These are phyloP conservation scores for Pseudogymnoascus verrucosus DNA, from an alignment of 2,329 filamentous ascomycete species.

Conservation along the genomic window DNA sequence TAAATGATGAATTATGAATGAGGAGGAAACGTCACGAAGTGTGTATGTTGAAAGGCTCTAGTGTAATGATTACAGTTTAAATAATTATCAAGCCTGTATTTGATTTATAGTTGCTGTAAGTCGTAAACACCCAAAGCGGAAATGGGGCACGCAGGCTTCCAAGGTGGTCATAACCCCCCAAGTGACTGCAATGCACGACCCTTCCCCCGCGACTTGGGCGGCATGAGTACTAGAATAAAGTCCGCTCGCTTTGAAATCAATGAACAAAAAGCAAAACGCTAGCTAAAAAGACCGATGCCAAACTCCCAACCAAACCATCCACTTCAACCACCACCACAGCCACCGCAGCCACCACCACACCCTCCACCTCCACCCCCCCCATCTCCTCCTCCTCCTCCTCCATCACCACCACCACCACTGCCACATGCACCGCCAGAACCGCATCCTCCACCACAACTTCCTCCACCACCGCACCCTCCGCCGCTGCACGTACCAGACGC, in stretches of 20 bases:
- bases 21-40: neutral
- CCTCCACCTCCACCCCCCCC: slow-evolving; percentile 15
- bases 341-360: slow-evolving; percentile 12
- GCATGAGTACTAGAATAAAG: neutral
- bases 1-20: neutral
- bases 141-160: neutral
- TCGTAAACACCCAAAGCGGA: neutral
- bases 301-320: neutral
- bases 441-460: slow-evolving; percentile 37
- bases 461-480: slow-evolving; percentile 33
- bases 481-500: slow-evolving; percentile 38
- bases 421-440: slow-evolving; percentile 31
- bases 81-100: neutral
- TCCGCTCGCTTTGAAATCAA: neutral
- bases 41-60: neutral
- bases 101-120: neutral
- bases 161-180: neutral
- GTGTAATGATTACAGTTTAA: neutral
- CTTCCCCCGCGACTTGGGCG: too few species aligned
- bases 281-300: neutral
- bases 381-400: slow-evolving; percentile 23
- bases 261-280: neutral
- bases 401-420: slow-evolving; percentile 23
- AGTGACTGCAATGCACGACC: neutral
- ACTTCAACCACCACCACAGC: neutral